Conservation (phyloP, 495 filamentous ascomycete genomes). For the Pyrenula massariospora region DNA sequence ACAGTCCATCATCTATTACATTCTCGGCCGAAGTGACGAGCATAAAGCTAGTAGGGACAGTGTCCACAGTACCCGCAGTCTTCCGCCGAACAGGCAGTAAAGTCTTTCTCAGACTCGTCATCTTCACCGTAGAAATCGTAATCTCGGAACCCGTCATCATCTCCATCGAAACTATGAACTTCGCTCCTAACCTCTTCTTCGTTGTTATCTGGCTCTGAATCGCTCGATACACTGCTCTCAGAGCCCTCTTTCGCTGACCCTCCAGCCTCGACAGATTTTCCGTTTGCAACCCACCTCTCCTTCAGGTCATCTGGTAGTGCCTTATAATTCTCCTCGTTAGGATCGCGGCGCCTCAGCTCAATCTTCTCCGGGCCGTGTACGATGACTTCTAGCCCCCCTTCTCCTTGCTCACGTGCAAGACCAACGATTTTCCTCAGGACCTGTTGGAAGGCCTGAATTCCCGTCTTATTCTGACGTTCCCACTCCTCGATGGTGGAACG, state of each 20-base stretch:
- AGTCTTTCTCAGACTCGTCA: constrained; percentile 22
- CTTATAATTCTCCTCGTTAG: constrained; percentile 14
- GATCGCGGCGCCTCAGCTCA: constrained; percentile 29
- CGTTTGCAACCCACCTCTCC: not conserved
- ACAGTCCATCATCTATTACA: no score
- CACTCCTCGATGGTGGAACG: constrained; percentile 34
- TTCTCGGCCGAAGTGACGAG: no score
- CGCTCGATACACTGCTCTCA: no score
- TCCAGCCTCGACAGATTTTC: no score
- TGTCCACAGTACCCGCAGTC: constrained; percentile 31
- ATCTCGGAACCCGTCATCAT: not conserved
- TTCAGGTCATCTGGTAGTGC: constrained; percentile 13
- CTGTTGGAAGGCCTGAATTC: constrained; percentile 23
- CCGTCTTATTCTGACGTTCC: constrained; percentile 32
- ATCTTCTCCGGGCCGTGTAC: constrained; percentile 18
- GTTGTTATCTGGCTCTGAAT: not conserved
- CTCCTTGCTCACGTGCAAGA: constrained; percentile 17
- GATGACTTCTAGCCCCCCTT: constrained; percentile 31
- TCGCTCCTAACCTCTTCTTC: not conserved
- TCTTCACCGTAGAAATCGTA: constrained; percentile 2
- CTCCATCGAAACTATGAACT: not conserved
- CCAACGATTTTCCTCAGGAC: constrained; percentile 35
- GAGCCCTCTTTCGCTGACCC: no score
- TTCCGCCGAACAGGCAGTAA: constrained; percentile 23
- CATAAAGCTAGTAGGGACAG: constrained; percentile 19